Conservation (phyloP, 129 eudicot genomes). For the Mikania micrantha region DNA sequence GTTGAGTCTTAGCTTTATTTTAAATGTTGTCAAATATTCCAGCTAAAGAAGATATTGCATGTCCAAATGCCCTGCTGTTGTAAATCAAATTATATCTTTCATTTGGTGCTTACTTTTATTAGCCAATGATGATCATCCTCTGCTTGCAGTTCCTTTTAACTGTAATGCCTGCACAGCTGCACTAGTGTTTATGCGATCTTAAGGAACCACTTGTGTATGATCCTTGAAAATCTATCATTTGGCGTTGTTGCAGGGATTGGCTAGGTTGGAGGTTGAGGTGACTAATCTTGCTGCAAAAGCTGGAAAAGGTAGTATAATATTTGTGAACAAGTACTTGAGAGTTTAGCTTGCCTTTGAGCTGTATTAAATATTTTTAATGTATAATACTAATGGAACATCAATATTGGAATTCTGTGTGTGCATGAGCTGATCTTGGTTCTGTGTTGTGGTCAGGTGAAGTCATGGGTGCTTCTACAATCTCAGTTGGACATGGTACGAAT, state of each 20-base stretch:
- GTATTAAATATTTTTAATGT: neutral
- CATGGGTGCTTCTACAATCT: constrained; percentile 84
- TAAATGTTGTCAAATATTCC: neutral
- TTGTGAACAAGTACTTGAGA: constrained; percentile 1
- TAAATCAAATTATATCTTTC: neutral
- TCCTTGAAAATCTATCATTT: neutral
- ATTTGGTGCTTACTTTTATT: neutral
- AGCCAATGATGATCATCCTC: neutral
- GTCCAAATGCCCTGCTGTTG: neutral
- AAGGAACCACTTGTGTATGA: constrained; percentile 1
- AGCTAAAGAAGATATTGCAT: neutral
- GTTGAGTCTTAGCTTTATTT: neutral
- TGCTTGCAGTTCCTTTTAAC: neutral
- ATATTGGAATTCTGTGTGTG: neutral
- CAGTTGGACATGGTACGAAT: constrained; percentile 72
- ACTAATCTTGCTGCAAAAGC: constrained; percentile 99
- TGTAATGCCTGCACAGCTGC: neutral
- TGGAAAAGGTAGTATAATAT: constrained; percentile 74
- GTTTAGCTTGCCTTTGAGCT: constrained; percentile 7
- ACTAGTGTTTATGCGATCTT: constrained; percentile 10
- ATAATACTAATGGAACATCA: neutral
- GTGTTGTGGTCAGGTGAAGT: constrained; percentile 69
- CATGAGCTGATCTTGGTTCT: constrained; percentile 9
- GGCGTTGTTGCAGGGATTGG: constrained; percentile 54
- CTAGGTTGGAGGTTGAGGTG: constrained; percentile 93